phyloP scores from a whole-genome alignment of 768 basidiomycete genomes.

The Suillus fuscotomentosus region DNA sequence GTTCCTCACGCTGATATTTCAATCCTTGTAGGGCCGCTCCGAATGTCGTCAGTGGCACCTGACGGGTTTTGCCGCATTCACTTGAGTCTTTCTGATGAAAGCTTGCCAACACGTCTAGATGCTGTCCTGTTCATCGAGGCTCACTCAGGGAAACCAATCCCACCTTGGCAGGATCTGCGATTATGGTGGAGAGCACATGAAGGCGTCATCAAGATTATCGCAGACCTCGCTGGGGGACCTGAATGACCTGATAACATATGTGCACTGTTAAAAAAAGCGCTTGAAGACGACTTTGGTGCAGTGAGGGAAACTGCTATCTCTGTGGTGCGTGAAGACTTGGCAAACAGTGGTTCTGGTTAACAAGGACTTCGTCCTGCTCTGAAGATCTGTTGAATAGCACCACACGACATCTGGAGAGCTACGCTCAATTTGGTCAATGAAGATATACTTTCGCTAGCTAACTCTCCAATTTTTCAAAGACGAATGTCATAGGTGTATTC shows the following conservation, averaged over 20 bases:
- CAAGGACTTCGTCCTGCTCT: neutral
- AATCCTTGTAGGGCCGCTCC: neutral
- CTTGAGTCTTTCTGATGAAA: neutral
- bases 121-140: neutral
- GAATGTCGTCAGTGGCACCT: too few relatives aligned
- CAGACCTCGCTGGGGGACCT: conserved; percentile 44
- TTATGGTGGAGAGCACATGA: conserved; percentile 76
- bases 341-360: conserved; percentile 9
- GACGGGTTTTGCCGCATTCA: neutral
- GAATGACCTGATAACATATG: conserved; percentile 48
- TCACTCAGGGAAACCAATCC: neutral
- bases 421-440: conserved; percentile 37
- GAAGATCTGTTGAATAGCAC: conserved; percentile 3
- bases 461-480: conserved; percentile 50
- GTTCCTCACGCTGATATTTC: neutral
- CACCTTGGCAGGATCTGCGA: neutral
- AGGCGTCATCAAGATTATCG: conserved; percentile 55
- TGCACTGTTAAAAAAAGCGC: conserved; percentile 54
- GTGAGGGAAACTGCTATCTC: conserved; percentile 76
- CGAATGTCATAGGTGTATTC: conserved; percentile 65
- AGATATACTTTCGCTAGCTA: conserved; percentile 44
- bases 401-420: conserved; percentile 25
- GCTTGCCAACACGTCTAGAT: neutral
- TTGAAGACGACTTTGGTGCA: conserved; percentile 82
- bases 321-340: conserved; percentile 46